Percentiles rank a stretch among this genome's conserved stretches.
These are phyloP conservation scores for Teunomyces lycoperdinae DNA, from an alignment of 805 yeast species.

Conservation along the genomic window DNA sequence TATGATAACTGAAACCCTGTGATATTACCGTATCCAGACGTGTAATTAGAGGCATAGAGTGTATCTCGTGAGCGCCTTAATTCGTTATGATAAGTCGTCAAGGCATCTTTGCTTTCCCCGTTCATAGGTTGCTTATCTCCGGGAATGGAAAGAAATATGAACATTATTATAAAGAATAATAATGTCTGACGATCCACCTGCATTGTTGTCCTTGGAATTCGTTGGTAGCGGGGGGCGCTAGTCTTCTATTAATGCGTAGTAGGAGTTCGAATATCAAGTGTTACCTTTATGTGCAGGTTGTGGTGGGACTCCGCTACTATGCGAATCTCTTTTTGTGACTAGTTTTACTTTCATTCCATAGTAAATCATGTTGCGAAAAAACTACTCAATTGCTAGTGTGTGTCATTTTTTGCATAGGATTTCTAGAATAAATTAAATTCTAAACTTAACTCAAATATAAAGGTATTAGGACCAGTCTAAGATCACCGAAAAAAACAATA, in stretches of 20 bases:
- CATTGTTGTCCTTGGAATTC: not conserved
- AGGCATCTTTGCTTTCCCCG: constrained; percentile 22
- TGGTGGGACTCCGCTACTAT: too few species aligned
- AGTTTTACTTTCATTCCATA: too few species aligned
- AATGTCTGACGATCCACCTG: constrained; percentile 33
- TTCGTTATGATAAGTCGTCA: constrained; percentile 22
- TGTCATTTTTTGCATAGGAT: not conserved
- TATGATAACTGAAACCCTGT: constrained; percentile 73
- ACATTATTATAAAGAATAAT: constrained; percentile 32
- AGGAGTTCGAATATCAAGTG: not conserved
- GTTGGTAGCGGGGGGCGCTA: not conserved
- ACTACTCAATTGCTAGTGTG: too few species aligned
- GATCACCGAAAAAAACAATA: constrained; percentile 3
- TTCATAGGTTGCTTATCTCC: constrained; percentile 29
- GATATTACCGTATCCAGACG: constrained; percentile 61
- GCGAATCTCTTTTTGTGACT: too few species aligned
- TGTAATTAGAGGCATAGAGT: constrained; percentile 42
- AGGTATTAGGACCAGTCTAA: not conserved
- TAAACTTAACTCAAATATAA: not conserved
- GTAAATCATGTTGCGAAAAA: too few species aligned
- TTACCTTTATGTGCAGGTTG: not conserved
- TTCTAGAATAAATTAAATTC: not conserved
- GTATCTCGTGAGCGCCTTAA: constrained; percentile 15
- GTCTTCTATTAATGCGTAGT: not conserved
- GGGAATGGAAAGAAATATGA: constrained; percentile 33